Evolutionary conservation across 495 filamentous ascomycete species (phyloP), one percentile per base, ranked within the genome.

Genomic region (Aspergillus olivimuriae): DNA sequence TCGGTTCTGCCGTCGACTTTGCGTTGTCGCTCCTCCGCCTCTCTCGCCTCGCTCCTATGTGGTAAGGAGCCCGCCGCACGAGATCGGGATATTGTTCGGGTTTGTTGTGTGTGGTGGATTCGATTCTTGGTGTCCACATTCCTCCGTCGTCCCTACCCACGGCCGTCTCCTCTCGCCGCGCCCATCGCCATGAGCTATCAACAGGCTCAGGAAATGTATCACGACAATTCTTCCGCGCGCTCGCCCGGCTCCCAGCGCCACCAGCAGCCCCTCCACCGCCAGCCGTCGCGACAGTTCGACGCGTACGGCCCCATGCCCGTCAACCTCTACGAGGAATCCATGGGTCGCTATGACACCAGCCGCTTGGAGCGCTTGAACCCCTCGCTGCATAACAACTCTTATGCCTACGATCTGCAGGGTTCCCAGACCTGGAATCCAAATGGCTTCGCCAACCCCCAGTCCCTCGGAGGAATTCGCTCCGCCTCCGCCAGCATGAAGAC

Each of bases 261-360:
- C 56, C 75, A 79, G 30, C 75, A 82, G 51, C 78, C 80, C 24
- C 71, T 88, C 32, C 79, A 82, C 53, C 76, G 78, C 53, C 75
- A 85, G 60, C 63, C 84, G 50, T 81, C 82, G 52, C 67, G 81
- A 55, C 75, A 87, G 50, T 84, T 84, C 52, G 81, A 85, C 50
- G 71, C 77, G 34, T 83, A 81, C 62, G 76, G 76, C 38, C 65
- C 72, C 32, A 74, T 77, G 65, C 76, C 77, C 21, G 70, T 72
- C 36, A 80, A 78, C 34, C 66, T 84, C 55, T 84, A 81, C 58
- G 80, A 83, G 33, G 82, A 84, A 41, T 73, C 77, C 42, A 73
- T 72, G 69, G 66, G 66, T 51, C 73, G 74, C 61, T 84, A 74
- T 60, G 80, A 77, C 54, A 72, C 64, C 54, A 70, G 69, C 56